Conservation (phyloP, 331 rosid species). For the Phaseolus coccineus region DNA sequence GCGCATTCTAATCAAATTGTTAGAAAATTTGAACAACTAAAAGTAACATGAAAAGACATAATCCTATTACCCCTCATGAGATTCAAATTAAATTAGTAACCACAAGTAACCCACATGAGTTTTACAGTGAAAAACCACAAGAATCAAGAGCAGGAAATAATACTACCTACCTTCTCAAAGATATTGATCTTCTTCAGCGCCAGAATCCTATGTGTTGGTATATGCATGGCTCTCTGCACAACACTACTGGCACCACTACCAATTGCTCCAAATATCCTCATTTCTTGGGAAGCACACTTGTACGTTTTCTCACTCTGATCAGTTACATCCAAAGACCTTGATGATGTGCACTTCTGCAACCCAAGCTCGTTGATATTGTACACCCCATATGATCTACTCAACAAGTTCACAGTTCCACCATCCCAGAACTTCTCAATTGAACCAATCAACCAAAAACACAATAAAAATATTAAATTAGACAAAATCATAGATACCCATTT, state of each 20-base stretch:
- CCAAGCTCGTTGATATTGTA: constrained; percentile 92
- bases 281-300: constrained; percentile 82
- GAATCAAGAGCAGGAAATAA: constrained; percentile 14
- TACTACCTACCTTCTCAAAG: constrained; percentile 87
- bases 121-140: background rate
- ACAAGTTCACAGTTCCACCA: constrained; percentile 87
- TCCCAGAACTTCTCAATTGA: constrained; percentile 71
- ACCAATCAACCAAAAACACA: constrained; percentile 22
- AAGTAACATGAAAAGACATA: constrained; percentile 8
- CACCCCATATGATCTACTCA: constrained; percentile 92
- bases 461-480: background rate
- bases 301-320: constrained; percentile 77
- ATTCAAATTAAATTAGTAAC: constrained; percentile 23
- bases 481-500: constrained; percentile 12
- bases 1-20: background rate
- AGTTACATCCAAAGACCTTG: constrained; percentile 58
- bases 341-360: constrained; percentile 84
- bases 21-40: background rate
- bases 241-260: constrained; percentile 98
- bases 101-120: background rate
- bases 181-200: constrained; percentile 95
- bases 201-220: constrained; percentile 81
- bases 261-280: constrained; percentile 93
- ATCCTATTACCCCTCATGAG: constrained; percentile 1
- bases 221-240: constrained; percentile 96